Conservation (phyloP, 2,329 filamentous ascomycete species). For the Diplodia seriata region DNA sequence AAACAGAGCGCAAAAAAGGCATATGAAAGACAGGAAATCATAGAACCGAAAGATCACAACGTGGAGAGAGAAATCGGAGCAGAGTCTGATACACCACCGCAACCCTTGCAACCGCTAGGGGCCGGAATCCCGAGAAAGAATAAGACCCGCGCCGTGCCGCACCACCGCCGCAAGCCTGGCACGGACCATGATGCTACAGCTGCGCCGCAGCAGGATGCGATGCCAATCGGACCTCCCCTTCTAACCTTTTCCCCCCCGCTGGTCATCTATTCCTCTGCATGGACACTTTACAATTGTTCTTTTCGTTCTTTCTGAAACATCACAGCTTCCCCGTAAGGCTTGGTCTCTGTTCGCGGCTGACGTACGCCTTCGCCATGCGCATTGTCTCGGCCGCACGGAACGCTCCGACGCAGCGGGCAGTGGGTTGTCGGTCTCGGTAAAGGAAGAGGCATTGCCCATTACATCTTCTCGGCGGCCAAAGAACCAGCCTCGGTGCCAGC, state of each 20-base stretch:
- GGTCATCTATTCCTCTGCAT: background rate
- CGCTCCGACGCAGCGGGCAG: background rate
- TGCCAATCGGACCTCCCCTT: constrained; percentile 8
- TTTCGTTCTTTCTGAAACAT: constrained; percentile 21
- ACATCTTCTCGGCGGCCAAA: constrained; percentile 28
- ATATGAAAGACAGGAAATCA: background rate
- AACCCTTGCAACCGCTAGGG: background rate
- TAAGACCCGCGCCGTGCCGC: constrained; percentile 1
- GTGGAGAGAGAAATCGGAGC: background rate
- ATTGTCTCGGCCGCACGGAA: constrained; percentile 10
- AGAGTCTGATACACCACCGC: constrained; percentile 7
- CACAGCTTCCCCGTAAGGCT: constrained; percentile 16
- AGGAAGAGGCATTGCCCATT: constrained; percentile 11
- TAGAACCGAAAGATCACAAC: background rate
- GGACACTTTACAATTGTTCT: background rate
- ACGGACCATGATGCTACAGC: background rate
- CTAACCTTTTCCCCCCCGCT: background rate
- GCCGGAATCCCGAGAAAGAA: background rate
- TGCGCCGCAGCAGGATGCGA: background rate
- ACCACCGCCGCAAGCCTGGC: background rate
- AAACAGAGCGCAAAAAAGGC: background rate
- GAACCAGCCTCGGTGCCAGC: constrained; percentile 28
- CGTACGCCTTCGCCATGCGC: constrained; percentile 5
- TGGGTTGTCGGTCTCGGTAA: background rate
- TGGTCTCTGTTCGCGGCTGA: constrained; percentile 3